Conservation (phyloP, 768 basidiomycete genomes). For the Paxillus rubicundulus region DNA sequence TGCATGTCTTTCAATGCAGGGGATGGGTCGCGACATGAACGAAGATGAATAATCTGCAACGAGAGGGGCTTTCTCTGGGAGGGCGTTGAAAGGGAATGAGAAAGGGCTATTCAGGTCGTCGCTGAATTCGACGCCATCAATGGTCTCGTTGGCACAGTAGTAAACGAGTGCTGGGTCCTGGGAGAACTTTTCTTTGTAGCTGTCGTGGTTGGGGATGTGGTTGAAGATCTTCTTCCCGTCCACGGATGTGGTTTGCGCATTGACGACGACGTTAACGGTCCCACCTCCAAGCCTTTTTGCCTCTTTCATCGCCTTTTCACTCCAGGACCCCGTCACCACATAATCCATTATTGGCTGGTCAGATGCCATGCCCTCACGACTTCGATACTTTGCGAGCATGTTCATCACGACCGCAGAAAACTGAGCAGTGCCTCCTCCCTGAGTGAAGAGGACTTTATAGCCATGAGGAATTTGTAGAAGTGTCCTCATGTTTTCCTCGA, state of each 20-base stretch:
- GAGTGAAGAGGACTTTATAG: constrained; percentile 87
- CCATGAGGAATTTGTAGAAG: constrained; percentile 81
- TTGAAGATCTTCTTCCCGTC: constrained; percentile 69
- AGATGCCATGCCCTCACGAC: constrained; percentile 54
- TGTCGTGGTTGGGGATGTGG: constrained; percentile 69
- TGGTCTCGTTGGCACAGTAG: constrained; percentile 99
- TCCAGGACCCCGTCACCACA: constrained; percentile 91
- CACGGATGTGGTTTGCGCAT: constrained; percentile 58
- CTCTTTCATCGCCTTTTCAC: constrained; percentile 81
- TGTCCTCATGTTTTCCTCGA: constrained; percentile 65
- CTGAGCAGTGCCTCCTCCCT: constrained; percentile 90
- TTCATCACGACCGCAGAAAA: constrained; percentile 93
- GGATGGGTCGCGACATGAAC: constrained; percentile 94
- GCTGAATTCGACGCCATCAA: constrained; percentile 90
- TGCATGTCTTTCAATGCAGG: constrained; percentile 82
- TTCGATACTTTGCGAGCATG: constrained; percentile 80
- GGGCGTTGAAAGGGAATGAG: constrained; percentile 80
- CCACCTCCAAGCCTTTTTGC: constrained; percentile 64
- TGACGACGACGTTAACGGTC: constrained; percentile 66
- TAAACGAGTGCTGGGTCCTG: constrained; percentile 85
- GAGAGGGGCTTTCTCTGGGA: constrained; percentile 65
- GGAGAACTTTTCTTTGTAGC: constrained; percentile 67
- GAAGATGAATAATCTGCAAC: constrained; percentile 96
- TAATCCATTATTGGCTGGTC: constrained; percentile 77
- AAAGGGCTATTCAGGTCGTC: constrained; percentile 49